Evolutionary conservation across 345 rosid genomes (phyloP).

Genomic region (Linum tenue): DNA sequence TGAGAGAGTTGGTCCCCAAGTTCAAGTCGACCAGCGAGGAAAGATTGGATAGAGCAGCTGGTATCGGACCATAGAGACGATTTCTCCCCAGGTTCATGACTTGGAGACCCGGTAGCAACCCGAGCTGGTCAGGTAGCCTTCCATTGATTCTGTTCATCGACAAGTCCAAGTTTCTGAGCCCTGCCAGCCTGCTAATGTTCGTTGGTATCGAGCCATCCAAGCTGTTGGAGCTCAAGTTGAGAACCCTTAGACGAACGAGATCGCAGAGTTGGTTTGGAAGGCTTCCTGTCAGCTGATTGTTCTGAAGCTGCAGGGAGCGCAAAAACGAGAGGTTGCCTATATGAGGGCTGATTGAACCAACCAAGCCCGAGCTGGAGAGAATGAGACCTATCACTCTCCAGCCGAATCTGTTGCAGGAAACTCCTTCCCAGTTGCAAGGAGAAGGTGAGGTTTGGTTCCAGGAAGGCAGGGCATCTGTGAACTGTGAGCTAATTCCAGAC

Average conservation of each 20-base stretch:
- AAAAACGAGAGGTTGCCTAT: conserved; percentile 8
- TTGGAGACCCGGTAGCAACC: conserved; percentile 19
- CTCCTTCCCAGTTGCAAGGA: conserved; percentile 8
- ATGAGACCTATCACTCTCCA: background rate
- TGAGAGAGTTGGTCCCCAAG: conserved; percentile 36
- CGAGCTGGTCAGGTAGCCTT: conserved; percentile 20
- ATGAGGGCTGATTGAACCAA: conserved; percentile 6
- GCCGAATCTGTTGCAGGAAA: background rate
- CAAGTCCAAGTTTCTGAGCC: conserved; percentile 30
- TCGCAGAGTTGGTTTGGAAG: conserved; percentile 31
- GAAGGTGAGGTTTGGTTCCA: conserved; percentile 2
- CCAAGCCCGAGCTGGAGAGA: background rate
- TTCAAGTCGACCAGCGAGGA: conserved; percentile 28
- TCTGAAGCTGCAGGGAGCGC: conserved; percentile 4
- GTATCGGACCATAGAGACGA: conserved; percentile 28
- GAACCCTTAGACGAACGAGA: conserved; percentile 29
- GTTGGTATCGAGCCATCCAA: conserved; percentile 30
- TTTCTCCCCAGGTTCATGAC: conserved; percentile 39
- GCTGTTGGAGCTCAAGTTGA: conserved; percentile 36
- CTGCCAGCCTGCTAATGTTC: conserved; percentile 24
- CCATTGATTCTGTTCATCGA: conserved; percentile 33
- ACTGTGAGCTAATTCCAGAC: background rate
- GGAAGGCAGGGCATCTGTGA: background rate
- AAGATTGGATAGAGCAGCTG: conserved; percentile 34
- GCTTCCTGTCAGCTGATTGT: background rate